These are phyloP conservation scores for Colletotrichum echinochloae DNA, from an alignment of 2,329 filamentous ascomycete species.

Conservation along the genomic window DNA sequence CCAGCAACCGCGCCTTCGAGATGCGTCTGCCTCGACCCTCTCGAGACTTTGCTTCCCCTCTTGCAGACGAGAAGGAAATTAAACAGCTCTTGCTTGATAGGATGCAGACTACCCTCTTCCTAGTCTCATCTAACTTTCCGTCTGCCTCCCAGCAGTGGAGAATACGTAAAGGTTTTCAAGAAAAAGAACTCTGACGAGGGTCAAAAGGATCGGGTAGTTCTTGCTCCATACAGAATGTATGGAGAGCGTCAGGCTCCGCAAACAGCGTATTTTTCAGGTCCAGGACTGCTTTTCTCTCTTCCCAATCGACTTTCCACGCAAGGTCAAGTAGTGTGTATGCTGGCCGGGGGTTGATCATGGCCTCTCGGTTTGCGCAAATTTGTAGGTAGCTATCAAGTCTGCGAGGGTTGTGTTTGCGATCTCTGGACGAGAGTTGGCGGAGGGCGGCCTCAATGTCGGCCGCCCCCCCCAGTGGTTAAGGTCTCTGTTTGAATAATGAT, in stretches of 20 bases:
- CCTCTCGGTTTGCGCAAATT: neutral
- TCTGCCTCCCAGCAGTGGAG: neutral
- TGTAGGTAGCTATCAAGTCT: neutral
- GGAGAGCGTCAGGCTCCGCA: neutral
- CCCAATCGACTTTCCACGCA: neutral
- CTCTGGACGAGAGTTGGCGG: neutral
- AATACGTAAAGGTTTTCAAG: neutral
- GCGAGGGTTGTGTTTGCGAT: neutral
- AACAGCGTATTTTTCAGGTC: neutral
- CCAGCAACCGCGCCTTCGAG: neutral
- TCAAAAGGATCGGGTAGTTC: neutral
- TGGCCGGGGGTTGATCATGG: neutral
- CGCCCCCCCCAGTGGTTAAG: neutral
- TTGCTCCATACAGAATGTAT: neutral
- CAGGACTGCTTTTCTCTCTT: neutral
- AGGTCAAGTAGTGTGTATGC: neutral
- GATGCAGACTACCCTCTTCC: neutral
- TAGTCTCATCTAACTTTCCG: neutral
- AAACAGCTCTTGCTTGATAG: neutral
- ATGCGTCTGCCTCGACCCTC: neutral
- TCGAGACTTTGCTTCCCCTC: neutral
- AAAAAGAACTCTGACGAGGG: neutral
- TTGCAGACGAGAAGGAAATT: neutral
- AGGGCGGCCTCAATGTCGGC: neutral
- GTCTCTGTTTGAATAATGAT: neutral